A percentile compares a stretch with the other conserved stretches of the same genome.
Evolutionary conservation across 2,329 filamentous ascomycete species (phyloP).

Genomic region (Chalaropsis thielavioides): DNA sequence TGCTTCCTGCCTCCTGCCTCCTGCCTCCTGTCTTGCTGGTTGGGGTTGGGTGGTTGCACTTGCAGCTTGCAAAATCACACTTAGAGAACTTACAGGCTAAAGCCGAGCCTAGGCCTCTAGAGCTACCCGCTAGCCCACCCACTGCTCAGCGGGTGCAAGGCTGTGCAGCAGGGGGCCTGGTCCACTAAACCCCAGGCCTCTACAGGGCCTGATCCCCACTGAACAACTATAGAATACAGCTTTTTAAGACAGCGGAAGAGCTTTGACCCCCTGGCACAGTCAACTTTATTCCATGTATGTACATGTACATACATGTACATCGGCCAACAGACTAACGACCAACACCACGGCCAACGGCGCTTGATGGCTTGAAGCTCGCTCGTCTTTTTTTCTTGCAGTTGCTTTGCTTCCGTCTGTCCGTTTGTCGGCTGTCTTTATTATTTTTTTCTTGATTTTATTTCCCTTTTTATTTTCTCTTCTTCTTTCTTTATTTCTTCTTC

Average conservation of each 20-base stretch:
- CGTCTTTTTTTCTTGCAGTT: neutral
- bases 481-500: conserved; percentile 13
- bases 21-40: too few species aligned
- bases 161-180: neutral
- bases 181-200: neutral
- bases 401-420: conserved; percentile 10
- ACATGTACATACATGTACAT: too few species aligned
- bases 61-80: neutral
- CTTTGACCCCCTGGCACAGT: neutral
- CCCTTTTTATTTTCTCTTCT: neutral
- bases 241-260: neutral
- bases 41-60: neutral
- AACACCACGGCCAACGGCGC: neutral
- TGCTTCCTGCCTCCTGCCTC: too few species aligned
- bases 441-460: conserved; percentile 4
- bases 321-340: too few species aligned
- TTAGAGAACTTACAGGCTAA: neutral
- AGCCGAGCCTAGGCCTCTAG: too few species aligned
- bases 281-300: neutral
- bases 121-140: too few species aligned
- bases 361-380: neutral
- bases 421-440: neutral
- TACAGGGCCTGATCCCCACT: neutral
- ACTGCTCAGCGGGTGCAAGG: too few species aligned
- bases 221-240: neutral